A percentile compares a stretch with the other conserved stretches of the same genome.
Evolutionary conservation across 352 stramenopile species (phyloP).

Genomic region (Globisporangium canariense): DNA sequence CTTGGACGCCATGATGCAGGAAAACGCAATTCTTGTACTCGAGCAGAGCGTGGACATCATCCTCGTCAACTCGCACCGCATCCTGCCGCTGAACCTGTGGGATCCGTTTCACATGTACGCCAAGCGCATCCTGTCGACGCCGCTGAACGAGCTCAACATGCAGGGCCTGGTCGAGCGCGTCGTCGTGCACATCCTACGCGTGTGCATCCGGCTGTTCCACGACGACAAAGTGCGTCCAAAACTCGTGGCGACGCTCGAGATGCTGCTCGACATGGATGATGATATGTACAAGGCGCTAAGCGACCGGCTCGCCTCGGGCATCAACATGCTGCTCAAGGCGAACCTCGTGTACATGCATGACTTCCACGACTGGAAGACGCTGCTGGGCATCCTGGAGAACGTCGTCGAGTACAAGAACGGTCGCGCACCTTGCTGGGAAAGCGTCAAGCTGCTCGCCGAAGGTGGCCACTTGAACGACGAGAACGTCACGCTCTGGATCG

Average conservation of each 20-base stretch:
- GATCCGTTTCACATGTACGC: conserved; percentile 80
- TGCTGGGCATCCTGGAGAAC: conserved; percentile 71
- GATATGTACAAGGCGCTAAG: conserved; percentile 81
- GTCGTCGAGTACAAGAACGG: conserved; percentile 80
- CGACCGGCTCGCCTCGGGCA: conserved; percentile 70
- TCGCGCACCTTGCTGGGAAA: conserved; percentile 72
- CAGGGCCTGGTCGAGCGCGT: conserved; percentile 78
- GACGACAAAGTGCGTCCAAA: conserved; percentile 78
- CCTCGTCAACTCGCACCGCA: conserved; percentile 80
- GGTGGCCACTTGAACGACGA: conserved; percentile 70
- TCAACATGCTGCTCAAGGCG: conserved; percentile 83
- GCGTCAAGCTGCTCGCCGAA: conserved; percentile 65
- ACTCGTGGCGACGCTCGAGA: conserved; percentile 74
- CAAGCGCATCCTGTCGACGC: conserved; percentile 69
- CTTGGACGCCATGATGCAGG: conserved; percentile 84
- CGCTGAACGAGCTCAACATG: conserved; percentile 70
- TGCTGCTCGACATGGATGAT: conserved; percentile 75
- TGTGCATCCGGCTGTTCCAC: conserved; percentile 85
- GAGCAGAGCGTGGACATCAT: conserved; percentile 84
- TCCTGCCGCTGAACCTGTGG: conserved; percentile 70
- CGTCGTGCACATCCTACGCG: conserved; percentile 81
- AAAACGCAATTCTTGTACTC: conserved; percentile 86
- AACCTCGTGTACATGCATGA: conserved; percentile 89
- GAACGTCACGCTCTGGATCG: conserved; percentile 82
- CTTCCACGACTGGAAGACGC: conserved; percentile 74